Base-by-base conservation (phyloP, 164 flowering plant genomes). In the Piper longum region DNA sequence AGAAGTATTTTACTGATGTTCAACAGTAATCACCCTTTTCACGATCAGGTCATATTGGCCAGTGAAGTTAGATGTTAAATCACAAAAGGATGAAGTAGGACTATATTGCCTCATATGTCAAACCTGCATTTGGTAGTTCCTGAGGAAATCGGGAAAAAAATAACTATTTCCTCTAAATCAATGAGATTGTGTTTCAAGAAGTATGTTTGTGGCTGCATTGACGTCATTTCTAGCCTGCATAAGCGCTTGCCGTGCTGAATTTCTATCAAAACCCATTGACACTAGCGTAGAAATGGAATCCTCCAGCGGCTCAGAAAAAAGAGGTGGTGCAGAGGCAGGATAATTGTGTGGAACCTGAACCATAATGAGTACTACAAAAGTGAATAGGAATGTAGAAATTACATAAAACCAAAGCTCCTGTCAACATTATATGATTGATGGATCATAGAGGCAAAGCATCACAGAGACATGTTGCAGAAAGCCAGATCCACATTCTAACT, bases 211-310 rank as follows among this genome's bases (percentile, higher is more conserved):
- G 39, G 96, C 99, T 7, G 78, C 74, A 66, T 88, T 93, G 51
- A 93, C 36, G 65, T 93, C 97, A 65, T 93, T 90, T 70, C 98
- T 83, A 9, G 97, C 95, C 42, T 78, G 96, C 65, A 85, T 69
- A 3, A 93, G 90, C 3, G 98, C 98, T 70, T 93, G 92, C 60
- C 96, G 80, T 11, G 98, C 98, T 11, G 83, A 71, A 70, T 77
- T 79, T 64, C 88, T 67, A 67, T 90, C 97, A 63, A 93, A 93
- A 11, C 98, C 98, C 98, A 93, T 93, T 11, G 98, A 85, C n/a
- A 85, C 87, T 45, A 93, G 80, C n/a, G 80, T 85, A 14, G 91
- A 73, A 62, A 93, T 80, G 66, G 96, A 78, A 58, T 79, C 93
- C 72, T 89, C 97, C 4, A 90, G 69, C 63, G 98, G 95, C 70